Evolutionary conservation across 1,284 basidiomycete genomes (phyloP), one percentile per base, ranked within the genome.

Genomic region (Agaricales sp.): DNA sequence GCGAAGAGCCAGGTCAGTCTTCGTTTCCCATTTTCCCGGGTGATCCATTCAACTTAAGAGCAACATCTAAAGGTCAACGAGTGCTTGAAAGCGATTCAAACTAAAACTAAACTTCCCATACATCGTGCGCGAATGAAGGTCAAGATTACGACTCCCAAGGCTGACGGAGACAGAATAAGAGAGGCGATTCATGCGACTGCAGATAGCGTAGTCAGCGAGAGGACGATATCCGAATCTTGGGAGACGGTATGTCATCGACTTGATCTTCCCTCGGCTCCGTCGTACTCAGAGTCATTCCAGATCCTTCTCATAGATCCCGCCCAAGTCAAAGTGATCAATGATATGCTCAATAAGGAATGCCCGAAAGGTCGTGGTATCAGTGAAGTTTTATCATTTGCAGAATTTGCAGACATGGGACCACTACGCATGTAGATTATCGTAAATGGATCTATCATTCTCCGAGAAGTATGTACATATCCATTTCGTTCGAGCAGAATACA

Each of bases 101-200:
- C 82, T 2, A 74, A 82, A 43, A 84, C 84, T 1, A 88, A 84
- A 6, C 76, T 99, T 16, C 91, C 92, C 0, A 92, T 99, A 53
- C 85, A 95, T 61, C 78, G 94, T 45, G 91, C 92, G 2, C 75
- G 87, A 50, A 98, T 99, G 95, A 81, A 92, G 18, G 77, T 99
- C 13, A 78, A 90, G 24, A 76, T 99, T 26, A 80, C 80, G 1
- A 78, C 97, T 67, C 85, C 92, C 1, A 65, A 69, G 2, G 78
- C 77, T 45, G 87, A 94, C 52, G 84, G 77, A 23, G 85, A 89
- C 59, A 67, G 66, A 16, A 64, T 96, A 18, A 82, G 85, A 55
- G 80, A 87, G 47, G 80, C 82, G 65, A 67, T 99, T 2, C 53
- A 86, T 3, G 78, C 82, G 53, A 71, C 80, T 25, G 84, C 85